Base-by-base conservation (phyloP, 352 stramenopile species). In the Blastocystis sp. region DNA sequence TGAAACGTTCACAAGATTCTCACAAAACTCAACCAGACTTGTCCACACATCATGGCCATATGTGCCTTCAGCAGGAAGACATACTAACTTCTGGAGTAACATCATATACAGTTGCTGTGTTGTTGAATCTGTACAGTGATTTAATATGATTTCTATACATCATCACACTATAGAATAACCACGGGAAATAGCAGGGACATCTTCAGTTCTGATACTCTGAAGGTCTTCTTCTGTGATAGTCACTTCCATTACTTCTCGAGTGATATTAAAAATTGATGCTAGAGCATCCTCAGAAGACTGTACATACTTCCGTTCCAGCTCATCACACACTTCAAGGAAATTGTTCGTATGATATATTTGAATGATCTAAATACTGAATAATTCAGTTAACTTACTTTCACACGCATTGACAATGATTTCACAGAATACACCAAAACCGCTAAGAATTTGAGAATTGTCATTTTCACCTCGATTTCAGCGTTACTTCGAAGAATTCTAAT, bases 191-290 rank as follows among this genome's bases (percentile, higher is more conserved):
- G 69, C 24, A 12, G 69, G 21, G 24, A 54, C 49, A 39, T 80
- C 69, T 21, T 80, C 69, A 0, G 32, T 58, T 32, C 14, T 49
- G 9, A 80, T 49, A 12, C 14, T 63, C 43, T 58, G 46, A 37
- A 80, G 21, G 7, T 80, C 69, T 39, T 80, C 69, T 27, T 80
- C 69, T 4, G 69, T 80, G 69, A 80, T 80, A 21, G 69, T 59
- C 1, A 80, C 21, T 27, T 80, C 69, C 69, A 80, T 80, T 16
- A 80, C 69, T 16, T 80, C 69, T 7, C 69, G 69, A 27, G 69
- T 59, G 27, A 80, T 63, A 7, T 14, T 54, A 6, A 80, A 24
- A 43, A 80, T 80, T 29, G 19, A n/a, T 29, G 27, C 16, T 24
- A 80, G 24, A 49, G 49, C 9, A 16, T 43, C 32, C 7, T 58